Evolutionary conservation across 2,329 filamentous ascomycete genomes (phyloP).

Genomic region (Fusarium chaquense): DNA sequence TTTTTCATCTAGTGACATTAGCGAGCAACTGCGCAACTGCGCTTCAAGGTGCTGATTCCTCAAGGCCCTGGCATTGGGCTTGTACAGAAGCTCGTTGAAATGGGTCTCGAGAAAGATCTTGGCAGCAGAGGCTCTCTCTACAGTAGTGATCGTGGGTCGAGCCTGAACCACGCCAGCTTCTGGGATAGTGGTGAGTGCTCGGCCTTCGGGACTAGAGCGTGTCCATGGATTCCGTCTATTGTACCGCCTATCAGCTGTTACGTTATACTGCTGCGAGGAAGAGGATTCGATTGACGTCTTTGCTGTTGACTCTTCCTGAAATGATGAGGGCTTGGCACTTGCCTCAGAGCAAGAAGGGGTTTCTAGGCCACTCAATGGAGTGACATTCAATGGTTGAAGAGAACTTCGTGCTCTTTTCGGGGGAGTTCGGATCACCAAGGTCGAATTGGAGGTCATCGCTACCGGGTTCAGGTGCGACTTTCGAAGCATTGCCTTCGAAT

Average conservation of each 20-base stretch:
- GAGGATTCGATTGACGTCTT: constrained; percentile 54
- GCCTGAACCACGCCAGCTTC: constrained; percentile 46
- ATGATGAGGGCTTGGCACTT: constrained; percentile 44
- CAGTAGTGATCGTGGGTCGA: constrained; percentile 64
- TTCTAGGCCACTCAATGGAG: constrained; percentile 30
- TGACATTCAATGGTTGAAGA: constrained; percentile 39
- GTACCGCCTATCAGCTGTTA: constrained; percentile 42
- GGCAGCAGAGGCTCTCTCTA: constrained; percentile 82
- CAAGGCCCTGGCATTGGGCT: constrained; percentile 52
- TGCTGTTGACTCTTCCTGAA: constrained; percentile 47
- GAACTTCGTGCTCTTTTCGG: constrained; percentile 44
- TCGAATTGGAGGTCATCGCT: constrained; percentile 47
- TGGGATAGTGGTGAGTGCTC: constrained; percentile 52
- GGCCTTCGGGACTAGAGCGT: constrained; percentile 53
- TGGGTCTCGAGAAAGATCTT: constrained; percentile 90
- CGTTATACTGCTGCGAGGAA: constrained; percentile 41
- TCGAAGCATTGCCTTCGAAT: constrained; percentile 45
- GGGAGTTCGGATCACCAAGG: constrained; percentile 47
- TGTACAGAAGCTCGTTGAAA: constrained; percentile 76
- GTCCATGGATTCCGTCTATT: constrained; percentile 52
- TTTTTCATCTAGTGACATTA: constrained; percentile 68
- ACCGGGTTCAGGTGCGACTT: constrained; percentile 46
- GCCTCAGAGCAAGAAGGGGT: constrained; percentile 47
- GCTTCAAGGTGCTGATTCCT: constrained; percentile 54
- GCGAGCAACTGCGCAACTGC: constrained; percentile 67